These are phyloP conservation scores for Phylloporus rhodoxanthus DNA, from an alignment of 768 basidiomycete species.

Conservation along the genomic window DNA sequence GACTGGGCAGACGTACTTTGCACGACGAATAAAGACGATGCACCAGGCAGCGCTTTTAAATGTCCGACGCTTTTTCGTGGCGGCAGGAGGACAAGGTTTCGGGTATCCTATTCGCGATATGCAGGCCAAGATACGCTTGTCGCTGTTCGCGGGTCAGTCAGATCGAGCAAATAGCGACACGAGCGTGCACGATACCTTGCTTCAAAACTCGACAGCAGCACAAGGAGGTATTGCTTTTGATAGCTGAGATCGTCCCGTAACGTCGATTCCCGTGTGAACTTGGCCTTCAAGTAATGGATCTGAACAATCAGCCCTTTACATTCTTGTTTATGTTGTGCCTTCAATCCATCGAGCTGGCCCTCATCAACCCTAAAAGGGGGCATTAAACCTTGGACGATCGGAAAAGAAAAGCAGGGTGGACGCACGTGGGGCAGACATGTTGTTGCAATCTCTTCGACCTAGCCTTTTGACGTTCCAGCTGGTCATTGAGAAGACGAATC, in stretches of 20 bases:
- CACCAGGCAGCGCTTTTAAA: conserved; percentile 53
- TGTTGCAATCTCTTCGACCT: conserved; percentile 36
- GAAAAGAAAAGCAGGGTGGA: conserved; percentile 7
- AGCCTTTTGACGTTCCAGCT: conserved; percentile 50
- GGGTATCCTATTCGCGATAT: conserved; percentile 71
- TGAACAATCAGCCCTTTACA: conserved; percentile 88
- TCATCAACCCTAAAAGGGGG: conserved; percentile 40
- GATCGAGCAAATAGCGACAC: background rate
- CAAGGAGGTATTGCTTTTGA: conserved; percentile 84
- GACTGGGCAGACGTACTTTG: conserved; percentile 43
- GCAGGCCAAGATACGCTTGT: conserved; percentile 65
- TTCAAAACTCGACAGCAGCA: conserved; percentile 65
- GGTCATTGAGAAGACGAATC: conserved; percentile 59
- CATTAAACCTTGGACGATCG: background rate
- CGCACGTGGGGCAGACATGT: conserved; percentile 60
- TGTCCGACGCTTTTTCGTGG: conserved; percentile 38
- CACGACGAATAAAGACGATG: conserved; percentile 60
- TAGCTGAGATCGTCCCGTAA: conserved; percentile 72
- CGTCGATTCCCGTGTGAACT: conserved; percentile 77
- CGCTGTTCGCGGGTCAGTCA: conserved; percentile 35
- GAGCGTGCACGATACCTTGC: conserved; percentile 44
- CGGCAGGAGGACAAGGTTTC: conserved; percentile 38
- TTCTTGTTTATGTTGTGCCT: conserved; percentile 72
- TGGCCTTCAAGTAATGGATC: conserved; percentile 87
- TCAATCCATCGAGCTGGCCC: conserved; percentile 47